Conservation (phyloP, 2,329 filamentous ascomycete genomes). For the Aspergillus ibericus region DNA sequence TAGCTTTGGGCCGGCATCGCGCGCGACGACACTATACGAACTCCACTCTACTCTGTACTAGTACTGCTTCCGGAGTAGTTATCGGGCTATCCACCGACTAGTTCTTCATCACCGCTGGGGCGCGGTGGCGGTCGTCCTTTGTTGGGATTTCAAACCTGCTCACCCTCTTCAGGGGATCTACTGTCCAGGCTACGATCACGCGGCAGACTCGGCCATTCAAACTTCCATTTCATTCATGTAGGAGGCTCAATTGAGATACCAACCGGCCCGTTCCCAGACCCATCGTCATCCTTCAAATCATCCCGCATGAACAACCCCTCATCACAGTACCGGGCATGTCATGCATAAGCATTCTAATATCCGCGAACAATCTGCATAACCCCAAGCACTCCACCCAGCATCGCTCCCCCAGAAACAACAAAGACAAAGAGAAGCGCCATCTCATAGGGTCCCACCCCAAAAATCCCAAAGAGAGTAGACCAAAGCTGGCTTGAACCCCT, state of each 20-base stretch:
- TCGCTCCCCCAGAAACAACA: background rate
- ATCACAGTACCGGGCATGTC: background rate
- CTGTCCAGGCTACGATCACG: background rate
- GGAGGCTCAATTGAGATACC: background rate
- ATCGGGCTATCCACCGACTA: too few relatives aligned
- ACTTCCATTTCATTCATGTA: background rate
- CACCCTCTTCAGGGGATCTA: background rate
- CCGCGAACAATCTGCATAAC: background rate
- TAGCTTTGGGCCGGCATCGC: background rate
- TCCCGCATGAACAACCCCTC: background rate
- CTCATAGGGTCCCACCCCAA: constrained; percentile 1
- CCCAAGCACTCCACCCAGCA: background rate
- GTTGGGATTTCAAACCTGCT: background rate
- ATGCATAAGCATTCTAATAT: background rate
- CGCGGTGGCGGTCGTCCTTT: background rate
- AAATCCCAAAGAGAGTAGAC: background rate
- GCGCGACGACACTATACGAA: too few relatives aligned
- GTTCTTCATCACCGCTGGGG: too few relatives aligned
- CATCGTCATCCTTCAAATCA: background rate
- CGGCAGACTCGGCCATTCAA: background rate
- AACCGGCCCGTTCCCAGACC: background rate
- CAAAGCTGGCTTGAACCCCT: background rate
- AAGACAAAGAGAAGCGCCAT: background rate
- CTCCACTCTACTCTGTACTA: too few relatives aligned
- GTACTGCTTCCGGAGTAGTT: too few relatives aligned